These are phyloP conservation scores for Amphichorda felina DNA, from an alignment of 2,329 filamentous ascomycete genomes.

Conservation along the genomic window DNA sequence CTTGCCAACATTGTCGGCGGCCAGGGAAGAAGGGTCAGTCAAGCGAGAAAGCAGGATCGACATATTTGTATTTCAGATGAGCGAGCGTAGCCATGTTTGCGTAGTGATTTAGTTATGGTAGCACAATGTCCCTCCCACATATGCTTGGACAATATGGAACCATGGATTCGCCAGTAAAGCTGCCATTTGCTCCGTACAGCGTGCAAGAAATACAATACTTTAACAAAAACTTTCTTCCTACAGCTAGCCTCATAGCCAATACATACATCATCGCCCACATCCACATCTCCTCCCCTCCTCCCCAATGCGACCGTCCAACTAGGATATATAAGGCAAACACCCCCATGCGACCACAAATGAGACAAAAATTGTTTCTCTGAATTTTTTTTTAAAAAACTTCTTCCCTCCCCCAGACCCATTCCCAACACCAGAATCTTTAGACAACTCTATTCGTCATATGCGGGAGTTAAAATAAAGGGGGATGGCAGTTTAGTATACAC, in stretches of 20 bases:
- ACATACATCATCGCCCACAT: background rate
- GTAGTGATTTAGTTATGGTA: too few species aligned
- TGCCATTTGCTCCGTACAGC: too few species aligned
- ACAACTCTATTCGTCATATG: background rate
- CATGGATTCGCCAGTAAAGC: too few species aligned
- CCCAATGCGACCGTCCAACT: background rate
- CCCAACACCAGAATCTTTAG: background rate
- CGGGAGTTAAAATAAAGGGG: background rate
- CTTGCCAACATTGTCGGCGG: too few species aligned
- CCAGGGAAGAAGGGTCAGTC: too few species aligned
- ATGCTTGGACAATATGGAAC: too few species aligned
- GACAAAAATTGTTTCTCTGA: background rate
- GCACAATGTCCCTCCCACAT: too few species aligned
- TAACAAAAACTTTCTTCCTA: background rate
- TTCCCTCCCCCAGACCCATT: background rate
- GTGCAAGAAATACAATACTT: too few species aligned
- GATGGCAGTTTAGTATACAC: slow-evolving; percentile 58
- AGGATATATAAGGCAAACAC: background rate
- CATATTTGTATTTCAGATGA: too few species aligned
- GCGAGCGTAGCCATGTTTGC: too few species aligned
- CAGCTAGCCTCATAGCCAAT: background rate
- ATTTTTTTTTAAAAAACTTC: background rate
- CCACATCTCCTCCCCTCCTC: background rate
- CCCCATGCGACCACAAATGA: background rate
- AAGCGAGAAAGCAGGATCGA: too few species aligned